Base-by-base conservation (phyloP, 176 grass and related monocot species). In the Zea luxurians region DNA sequence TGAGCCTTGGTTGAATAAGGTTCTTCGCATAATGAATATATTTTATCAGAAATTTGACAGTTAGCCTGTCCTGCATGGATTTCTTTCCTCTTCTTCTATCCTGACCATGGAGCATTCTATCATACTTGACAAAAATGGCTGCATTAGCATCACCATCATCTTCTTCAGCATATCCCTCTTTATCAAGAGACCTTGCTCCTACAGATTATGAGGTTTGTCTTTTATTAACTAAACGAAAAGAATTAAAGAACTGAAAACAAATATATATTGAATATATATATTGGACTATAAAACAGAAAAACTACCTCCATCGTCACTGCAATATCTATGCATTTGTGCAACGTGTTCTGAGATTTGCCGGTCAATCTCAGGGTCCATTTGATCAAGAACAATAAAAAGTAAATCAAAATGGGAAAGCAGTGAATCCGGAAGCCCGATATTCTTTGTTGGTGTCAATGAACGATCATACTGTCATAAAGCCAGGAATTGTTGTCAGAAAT, bases 291-390 rank as follows among this genome's bases (percentile, higher is more conserved):
- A 83, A 76, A 73, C 15, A 42, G 36, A 4, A 84, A 48, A 43
- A 64, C 47, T 90, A 99, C 96, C 96, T 87, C 87, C 83, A 84
- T 91, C 91, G 82, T 99, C 92, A 60, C 85, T 84, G 48, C 89
- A 94, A 83, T 95, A 99, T 94, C 96, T 94, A 75, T 99, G 96
- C 92, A 99, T 99, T 6, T 92, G 70, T 37, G 85, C 81, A 73
- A 99, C 96, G 81, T 99, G 96, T 65, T 99, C 96, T 38, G 96
- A 89, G 85, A 99, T 99, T 61, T 92, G 92, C 62, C 91, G 87
- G 55, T 99, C 92, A 36, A 94, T 99, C 80, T 99, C 92, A 83
- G 92, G 88, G 74, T 99, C 92, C 96, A 99, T 99, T 93, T 99
- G 96, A 89, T 99, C 92, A 74, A 99, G 92, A 74, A 99, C 92